Percentiles rank a stretch among this genome's conserved stretches.
phyloP scores from a whole-genome alignment of 805 yeast species.

The Torulaspora quercuum region DNA sequence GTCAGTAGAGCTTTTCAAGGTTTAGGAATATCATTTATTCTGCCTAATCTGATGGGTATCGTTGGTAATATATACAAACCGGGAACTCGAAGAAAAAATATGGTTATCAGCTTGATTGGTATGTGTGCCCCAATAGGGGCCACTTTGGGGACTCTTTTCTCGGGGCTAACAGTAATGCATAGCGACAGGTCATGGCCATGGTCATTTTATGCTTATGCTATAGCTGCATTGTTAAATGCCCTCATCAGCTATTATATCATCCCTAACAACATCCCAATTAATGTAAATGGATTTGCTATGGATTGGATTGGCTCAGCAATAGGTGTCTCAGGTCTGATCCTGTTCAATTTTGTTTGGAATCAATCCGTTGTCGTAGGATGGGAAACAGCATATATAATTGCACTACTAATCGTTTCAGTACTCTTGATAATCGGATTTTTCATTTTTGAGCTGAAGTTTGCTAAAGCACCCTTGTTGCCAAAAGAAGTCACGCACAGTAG shows the following conservation, averaged over 20 bases:
- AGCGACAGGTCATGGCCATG: conserved; percentile 27
- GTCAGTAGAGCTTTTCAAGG: conserved; percentile 61
- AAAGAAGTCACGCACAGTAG: conserved; percentile 43
- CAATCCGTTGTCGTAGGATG: conserved; percentile 76
- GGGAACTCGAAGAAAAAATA: conserved; percentile 47
- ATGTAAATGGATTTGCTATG: conserved; percentile 33
- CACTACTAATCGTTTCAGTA: conserved; percentile 50
- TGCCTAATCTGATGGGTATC: conserved; percentile 59
- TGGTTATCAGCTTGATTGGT: conserved; percentile 53
- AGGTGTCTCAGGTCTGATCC: conserved; percentile 58
- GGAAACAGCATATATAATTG: conserved; percentile 55
- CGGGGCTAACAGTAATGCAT: conserved; percentile 41
- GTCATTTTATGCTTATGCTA: conserved; percentile 31
- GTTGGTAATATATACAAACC: conserved; percentile 42
- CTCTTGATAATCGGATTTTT: conserved; percentile 45
- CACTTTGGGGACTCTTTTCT: conserved; percentile 49
- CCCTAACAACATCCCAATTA: conserved; percentile 32
- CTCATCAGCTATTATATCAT: conserved; percentile 23
- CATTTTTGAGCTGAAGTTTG: conserved; percentile 45
- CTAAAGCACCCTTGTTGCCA: conserved; percentile 54
- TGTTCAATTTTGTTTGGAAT: conserved; percentile 68
- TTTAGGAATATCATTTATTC: conserved; percentile 54
- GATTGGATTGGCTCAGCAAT: conserved; percentile 53
- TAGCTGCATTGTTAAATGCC: conserved; percentile 21
- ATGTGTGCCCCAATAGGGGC: conserved; percentile 64